A percentile compares a stretch with the other conserved stretches of the same genome.
These are phyloP conservation scores for Rhizopogon vinicolor DNA, from an alignment of 768 basidiomycete species.

Conservation along the genomic window DNA sequence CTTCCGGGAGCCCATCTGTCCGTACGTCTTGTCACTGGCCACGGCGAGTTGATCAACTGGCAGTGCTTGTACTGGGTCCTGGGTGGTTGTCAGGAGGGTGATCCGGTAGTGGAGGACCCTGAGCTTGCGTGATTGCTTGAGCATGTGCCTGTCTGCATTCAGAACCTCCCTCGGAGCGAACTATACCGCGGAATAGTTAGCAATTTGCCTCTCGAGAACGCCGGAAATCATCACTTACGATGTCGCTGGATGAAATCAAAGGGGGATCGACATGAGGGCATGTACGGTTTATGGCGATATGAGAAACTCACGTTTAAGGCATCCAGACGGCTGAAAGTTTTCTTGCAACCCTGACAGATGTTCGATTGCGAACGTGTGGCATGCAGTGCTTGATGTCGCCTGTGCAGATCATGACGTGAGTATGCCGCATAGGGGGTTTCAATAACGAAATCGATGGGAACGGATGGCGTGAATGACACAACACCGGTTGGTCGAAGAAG, in stretches of 20 bases:
- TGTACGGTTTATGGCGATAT: conserved; percentile 1
- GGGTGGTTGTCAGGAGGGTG: conserved; percentile 16
- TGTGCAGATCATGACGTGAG: conserved; percentile 22
- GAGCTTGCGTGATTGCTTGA: conserved; percentile 16
- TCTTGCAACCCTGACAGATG: conserved; percentile 87
- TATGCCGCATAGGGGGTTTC: background rate
- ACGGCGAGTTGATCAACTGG: background rate
- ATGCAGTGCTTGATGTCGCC: conserved; percentile 89
- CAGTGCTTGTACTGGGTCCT: conserved; percentile 16
- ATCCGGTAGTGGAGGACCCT: conserved; percentile 5
- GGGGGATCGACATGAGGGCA: conserved; percentile 16
- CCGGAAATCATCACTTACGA: conserved; percentile 43
- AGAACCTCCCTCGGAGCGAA: conserved; percentile 81
- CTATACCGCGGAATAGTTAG: conserved; percentile 36
- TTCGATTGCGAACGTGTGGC: conserved; percentile 79
- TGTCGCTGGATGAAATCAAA: conserved; percentile 53
- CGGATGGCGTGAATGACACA: background rate
- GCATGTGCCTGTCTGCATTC: conserved; percentile 52
- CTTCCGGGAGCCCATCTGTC: background rate
- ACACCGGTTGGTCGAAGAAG: background rate
- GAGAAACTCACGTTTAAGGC: conserved; percentile 79
- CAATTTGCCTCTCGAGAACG: conserved; percentile 16
- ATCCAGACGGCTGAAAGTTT: conserved; percentile 91
- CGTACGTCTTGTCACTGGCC: background rate
- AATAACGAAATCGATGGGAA: background rate